A percentile compares a stretch with the other conserved stretches of the same genome.
Conservation (phyloP, 768 basidiomycete genomes). For the Rhodotorula paludigena region DNA sequence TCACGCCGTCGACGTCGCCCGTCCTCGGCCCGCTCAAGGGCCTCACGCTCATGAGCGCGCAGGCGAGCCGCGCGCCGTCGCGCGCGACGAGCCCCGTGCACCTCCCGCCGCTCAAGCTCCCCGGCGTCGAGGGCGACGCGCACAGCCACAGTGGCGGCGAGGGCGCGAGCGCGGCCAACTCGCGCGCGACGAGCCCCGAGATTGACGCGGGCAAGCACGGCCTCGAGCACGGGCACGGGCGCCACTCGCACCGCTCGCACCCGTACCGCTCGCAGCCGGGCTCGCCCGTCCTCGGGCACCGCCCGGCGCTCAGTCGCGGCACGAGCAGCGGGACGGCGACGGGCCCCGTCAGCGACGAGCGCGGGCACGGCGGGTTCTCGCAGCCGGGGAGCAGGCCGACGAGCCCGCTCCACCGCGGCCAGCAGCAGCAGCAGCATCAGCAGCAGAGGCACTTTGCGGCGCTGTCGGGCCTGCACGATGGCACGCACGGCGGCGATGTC, state of each 20-base stretch:
- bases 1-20: conserved; percentile 31
- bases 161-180: neutral
- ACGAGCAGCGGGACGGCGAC: neutral
- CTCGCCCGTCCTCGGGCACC: conserved; percentile 1
- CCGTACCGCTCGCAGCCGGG: conserved; percentile 33
- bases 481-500: no score
- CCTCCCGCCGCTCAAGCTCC: conserved; percentile 28
- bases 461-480: no score
- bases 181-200: neutral
- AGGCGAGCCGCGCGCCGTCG: conserved; percentile 18
- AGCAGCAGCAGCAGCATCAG: neutral
- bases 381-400: conserved; percentile 2
- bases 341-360: neutral
- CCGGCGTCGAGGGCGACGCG: neutral
- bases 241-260: conserved; percentile 21
- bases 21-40: conserved; percentile 37
- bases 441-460: neutral
- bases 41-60: conserved; percentile 27
- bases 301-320: neutral
- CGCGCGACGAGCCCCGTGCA: conserved; percentile 15
- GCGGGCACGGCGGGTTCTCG: neutral
- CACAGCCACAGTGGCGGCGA: neutral
- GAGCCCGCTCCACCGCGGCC: neutral
- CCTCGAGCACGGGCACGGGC: conserved; percentile 5
- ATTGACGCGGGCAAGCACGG: conserved; percentile 10